Evolutionary conservation across 2,329 filamentous ascomycete genomes (phyloP), one percentile per base, ranked within the genome.

Genomic region (Penicillium nordicum): DNA sequence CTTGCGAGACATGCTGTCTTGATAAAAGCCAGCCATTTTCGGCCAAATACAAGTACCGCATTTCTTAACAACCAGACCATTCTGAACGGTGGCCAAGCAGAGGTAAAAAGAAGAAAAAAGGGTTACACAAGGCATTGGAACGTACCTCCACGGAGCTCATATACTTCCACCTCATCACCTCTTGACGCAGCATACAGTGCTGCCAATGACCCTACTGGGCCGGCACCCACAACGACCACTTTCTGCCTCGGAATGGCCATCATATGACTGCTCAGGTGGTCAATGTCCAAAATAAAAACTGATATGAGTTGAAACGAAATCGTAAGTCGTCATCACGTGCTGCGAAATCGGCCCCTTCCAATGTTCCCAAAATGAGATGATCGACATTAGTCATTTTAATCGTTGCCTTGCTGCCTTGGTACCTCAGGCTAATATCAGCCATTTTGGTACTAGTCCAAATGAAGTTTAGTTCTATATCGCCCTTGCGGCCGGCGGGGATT

Each of bases 101-200:
- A 46, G 44, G 44, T n/a, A 1, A 32, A 46, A 16, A 21, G 36
- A 5, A 36, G 9, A n/a, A 34, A 42, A 16, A 11, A 27, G 41
- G 30, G 57, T 45, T 40, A 52, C 46, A 49, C 42, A 23, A 48
- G 34, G 25, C 34, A 45, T 36, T 45, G 32, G 5, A 47, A 79
- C 84, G 72, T 82, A 97, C 94, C 94, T 78, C 88, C 86, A 70
- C 94, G 85, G 64, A 99, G 79, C 76, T 99, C 94, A 74, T 97
- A 99, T 48, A 99, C 82, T 72, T 97, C 92, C 32, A 99, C 94
- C 68, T 93, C 80, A 73, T 96, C 86, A 42, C 92, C 94, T 72
- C 93, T 82, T 64, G 88, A 84, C 4, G 94, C 93, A 52, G 94
- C 93, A 78, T 97, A 99, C 6, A 99, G 78, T 42, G 92, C 94